phyloP scores from a whole-genome alignment of 345 rosid genomes.

The Lumnitzera racemosa region DNA sequence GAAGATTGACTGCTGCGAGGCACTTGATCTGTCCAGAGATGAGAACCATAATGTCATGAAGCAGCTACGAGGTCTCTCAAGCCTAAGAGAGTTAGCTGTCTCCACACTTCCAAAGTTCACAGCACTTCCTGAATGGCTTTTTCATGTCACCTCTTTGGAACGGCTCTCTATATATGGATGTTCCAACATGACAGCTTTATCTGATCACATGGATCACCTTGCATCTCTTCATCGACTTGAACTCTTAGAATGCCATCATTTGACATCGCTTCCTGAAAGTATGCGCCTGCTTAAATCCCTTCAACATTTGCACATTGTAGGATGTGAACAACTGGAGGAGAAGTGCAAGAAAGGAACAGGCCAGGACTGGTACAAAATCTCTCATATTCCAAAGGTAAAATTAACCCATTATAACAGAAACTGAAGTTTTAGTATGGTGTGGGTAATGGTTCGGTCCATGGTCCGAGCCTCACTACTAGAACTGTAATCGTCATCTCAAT shows the following conservation, averaged over 20 bases:
- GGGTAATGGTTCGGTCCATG: too few relatives aligned
- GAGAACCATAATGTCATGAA: background rate
- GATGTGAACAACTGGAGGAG: too few relatives aligned
- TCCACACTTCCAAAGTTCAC: background rate
- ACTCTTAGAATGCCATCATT: background rate
- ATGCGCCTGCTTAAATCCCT: too few relatives aligned
- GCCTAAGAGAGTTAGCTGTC: background rate
- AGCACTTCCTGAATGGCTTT: background rate
- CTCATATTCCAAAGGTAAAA: too few relatives aligned
- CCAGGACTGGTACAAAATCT: too few relatives aligned
- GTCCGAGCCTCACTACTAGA: too few relatives aligned
- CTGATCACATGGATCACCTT: slow-evolving; percentile 3
- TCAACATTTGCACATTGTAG: too few relatives aligned
- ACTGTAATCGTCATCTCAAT: too few relatives aligned
- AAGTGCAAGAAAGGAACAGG: too few relatives aligned
- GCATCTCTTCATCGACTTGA: background rate
- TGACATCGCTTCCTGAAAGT: slow-evolving; percentile 1
- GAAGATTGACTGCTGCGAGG: slow-evolving; percentile 1
- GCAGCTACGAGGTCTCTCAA: background rate
- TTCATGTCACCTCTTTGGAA: background rate
- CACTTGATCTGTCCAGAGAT: background rate
- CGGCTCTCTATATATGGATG: background rate
- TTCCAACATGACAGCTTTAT: background rate
- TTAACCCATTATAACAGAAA: too few relatives aligned
- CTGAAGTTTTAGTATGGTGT: too few relatives aligned